Evolutionary conservation across 2,329 filamentous ascomycete genomes (phyloP).

Genomic region (Paraphaeosphaeria minitans): DNA sequence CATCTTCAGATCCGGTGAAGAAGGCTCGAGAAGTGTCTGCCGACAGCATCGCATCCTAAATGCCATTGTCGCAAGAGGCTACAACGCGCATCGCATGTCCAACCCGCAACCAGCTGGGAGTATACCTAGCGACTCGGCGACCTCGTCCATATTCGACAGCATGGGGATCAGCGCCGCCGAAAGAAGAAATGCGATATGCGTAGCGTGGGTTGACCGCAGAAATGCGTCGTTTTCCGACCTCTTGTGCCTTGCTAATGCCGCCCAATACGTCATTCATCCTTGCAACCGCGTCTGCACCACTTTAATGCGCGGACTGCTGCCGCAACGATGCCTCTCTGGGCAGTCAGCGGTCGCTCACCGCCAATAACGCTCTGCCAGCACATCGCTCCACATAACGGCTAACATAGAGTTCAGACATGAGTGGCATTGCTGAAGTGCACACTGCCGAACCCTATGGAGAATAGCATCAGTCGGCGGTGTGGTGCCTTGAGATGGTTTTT

Average conservation of each 20-base stretch:
- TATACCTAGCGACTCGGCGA: background rate
- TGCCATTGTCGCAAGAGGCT: background rate
- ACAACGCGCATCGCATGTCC: background rate
- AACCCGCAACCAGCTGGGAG: background rate
- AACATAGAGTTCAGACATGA: conserved; percentile 17
- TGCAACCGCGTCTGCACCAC: conserved; percentile 22
- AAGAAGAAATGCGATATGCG: conserved; percentile 9
- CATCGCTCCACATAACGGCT: conserved; percentile 37
- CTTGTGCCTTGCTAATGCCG: conserved; percentile 8
- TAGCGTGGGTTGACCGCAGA: conserved; percentile 5
- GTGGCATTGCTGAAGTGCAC: conserved; percentile 22
- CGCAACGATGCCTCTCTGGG: conserved; percentile 29
- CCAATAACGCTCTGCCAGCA: conserved; percentile 44
- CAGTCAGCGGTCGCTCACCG: conserved; percentile 16
- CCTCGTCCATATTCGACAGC: conserved; percentile 3
- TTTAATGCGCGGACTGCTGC: conserved; percentile 31
- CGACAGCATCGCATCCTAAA: background rate
- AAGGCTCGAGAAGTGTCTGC: no score
- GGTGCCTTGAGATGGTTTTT: conserved; percentile 17
- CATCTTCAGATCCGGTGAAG: background rate
- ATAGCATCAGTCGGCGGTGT: conserved; percentile 27
- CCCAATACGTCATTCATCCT: conserved; percentile 32
- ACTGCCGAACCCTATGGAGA: conserved; percentile 15
- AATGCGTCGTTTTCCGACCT: conserved; percentile 9
- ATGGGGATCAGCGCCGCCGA: background rate